Conservation (phyloP, 345 rosid species). For the Gossypium rotundifolium region DNA sequence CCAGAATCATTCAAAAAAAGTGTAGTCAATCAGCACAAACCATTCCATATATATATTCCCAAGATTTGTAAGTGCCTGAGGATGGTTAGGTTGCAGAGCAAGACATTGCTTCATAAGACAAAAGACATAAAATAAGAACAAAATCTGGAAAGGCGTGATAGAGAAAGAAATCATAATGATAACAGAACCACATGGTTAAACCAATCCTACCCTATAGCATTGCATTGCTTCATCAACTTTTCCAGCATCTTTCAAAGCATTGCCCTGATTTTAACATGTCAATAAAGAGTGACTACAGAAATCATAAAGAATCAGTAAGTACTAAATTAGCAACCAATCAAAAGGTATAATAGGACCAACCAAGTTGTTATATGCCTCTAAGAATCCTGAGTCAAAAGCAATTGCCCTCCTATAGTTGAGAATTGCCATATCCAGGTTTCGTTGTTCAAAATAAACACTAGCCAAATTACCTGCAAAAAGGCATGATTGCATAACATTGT, state of each 20-base stretch:
- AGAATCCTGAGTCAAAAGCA: slow-evolving; percentile 66
- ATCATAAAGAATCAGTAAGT: neutral
- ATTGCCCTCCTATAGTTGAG: slow-evolving; percentile 79
- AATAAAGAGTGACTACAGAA: neutral
- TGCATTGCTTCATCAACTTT: slow-evolving; percentile 88
- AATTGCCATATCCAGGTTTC: slow-evolving; percentile 81
- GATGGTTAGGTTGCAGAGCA: slow-evolving; percentile 75
- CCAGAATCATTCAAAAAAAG: slow-evolving; percentile 10
- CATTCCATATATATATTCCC: slow-evolving; percentile 98
- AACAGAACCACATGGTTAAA: neutral
- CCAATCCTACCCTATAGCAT: slow-evolving; percentile 70
- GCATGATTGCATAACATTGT: neutral
- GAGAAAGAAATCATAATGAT: slow-evolving; percentile 8
- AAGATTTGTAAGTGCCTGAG: slow-evolving; percentile 93
- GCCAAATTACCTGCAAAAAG: slow-evolving; percentile 75
- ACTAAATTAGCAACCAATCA: neutral
- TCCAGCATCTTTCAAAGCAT: slow-evolving; percentile 90
- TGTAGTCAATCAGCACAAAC: slow-evolving; percentile 24
- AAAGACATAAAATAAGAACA: neutral
- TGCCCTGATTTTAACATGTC: slow-evolving; percentile 46
- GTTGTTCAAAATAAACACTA: slow-evolving; percentile 74
- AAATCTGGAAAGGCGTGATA: slow-evolving; percentile 6
- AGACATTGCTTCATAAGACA: slow-evolving; percentile 79
- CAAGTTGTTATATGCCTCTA: slow-evolving; percentile 98
- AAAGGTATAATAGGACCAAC: slow-evolving; percentile 33